Base-by-base conservation (phyloP, 2,329 filamentous ascomycete species). In the Diaporthe citri region DNA sequence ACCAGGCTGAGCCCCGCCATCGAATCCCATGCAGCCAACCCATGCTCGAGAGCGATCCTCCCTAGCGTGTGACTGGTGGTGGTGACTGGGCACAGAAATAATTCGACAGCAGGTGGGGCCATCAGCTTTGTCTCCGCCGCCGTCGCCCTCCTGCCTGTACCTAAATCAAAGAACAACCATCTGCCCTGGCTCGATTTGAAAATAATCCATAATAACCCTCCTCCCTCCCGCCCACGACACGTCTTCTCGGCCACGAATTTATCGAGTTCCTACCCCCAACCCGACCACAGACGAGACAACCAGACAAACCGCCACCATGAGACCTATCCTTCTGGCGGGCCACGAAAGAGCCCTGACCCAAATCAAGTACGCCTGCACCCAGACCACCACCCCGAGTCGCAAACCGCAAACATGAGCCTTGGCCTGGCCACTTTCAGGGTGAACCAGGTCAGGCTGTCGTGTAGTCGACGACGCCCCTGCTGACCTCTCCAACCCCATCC, bases 331-430 rank as follows among this genome's bases (percentile, higher is more conserved):
- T 81, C 91, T 99, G 82, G 93, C 95, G 85, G 97, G 97, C 86
- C 97, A 99, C 92, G 95, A 97, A 90, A 94, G 95, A 89, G 95
- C 95, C 87, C 91, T 98, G 86, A 98, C 95, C 84, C 95, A 98
- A 87, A 96, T 98, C 86, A 95, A 93, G 93, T 95, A 89, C 82
- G 88, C 57, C 48, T 41, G 17, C 56, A 70, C 71, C 72, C 36
- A 39, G 36, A 20, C 31, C 43, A 71, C 71, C n/a, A 55, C 56
- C 31, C 43, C 56, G 41, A 46, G 57, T 69, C 72, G 59, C 66
- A 62, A 67, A 31, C 12, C 36, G 46, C 60, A 73, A 67, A 74
- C 77, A 74, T 39, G 31, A 51, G 15, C 15, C 12, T 52, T 52
- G 46, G 46, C 22, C 48, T 69, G 46, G 31, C 15, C 36, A 8